Conservation (phyloP, 2,329 filamentous ascomycete species). For the Penicillium occitanis region DNA sequence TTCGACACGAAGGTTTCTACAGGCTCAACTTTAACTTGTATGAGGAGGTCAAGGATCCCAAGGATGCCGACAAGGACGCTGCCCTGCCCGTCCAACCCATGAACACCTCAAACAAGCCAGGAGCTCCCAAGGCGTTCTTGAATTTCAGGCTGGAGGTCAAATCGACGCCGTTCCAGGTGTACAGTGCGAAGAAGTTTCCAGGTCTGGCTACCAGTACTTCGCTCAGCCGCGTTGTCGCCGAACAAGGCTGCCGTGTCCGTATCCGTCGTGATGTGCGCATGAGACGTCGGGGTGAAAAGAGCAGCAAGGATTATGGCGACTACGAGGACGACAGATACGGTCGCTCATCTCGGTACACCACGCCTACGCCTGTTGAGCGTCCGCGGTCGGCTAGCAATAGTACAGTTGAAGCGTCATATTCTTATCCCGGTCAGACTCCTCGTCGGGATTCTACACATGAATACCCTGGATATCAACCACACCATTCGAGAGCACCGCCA, state of each 20-base stretch:
- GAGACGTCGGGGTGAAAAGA: slow-evolving; percentile 76
- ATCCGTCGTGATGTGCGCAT: slow-evolving; percentile 93
- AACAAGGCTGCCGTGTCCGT: slow-evolving; percentile 94
- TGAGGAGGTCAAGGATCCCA: slow-evolving; percentile 83
- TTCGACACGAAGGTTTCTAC: slow-evolving; percentile 92
- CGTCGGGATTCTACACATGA: slow-evolving; percentile 52
- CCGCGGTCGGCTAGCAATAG: slow-evolving; percentile 61
- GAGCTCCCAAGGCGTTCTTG: slow-evolving; percentile 59
- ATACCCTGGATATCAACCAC: slow-evolving; percentile 23
- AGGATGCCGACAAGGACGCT: slow-evolving; percentile 67
- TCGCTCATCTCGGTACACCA: slow-evolving; percentile 47
- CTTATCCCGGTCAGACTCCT: slow-evolving; percentile 44
- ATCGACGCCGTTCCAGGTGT: slow-evolving; percentile 83
- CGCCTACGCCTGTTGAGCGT: slow-evolving; percentile 54
- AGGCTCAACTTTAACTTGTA: slow-evolving; percentile 89
- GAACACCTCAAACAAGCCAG: slow-evolving; percentile 37
- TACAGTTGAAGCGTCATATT: slow-evolving; percentile 49
- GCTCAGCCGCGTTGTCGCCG: slow-evolving; percentile 85
- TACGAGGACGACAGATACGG: slow-evolving; percentile 58
- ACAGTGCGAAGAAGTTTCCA: slow-evolving; percentile 97
- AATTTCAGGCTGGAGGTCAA: slow-evolving; percentile 88
- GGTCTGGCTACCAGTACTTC: slow-evolving; percentile 85
- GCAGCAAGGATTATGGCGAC: slow-evolving; percentile 65
- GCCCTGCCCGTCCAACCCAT: slow-evolving; percentile 38
- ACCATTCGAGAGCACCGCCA: slow-evolving; percentile 27